Conservation (phyloP, 257 asterid species). For the Marsdenia floribunda region DNA sequence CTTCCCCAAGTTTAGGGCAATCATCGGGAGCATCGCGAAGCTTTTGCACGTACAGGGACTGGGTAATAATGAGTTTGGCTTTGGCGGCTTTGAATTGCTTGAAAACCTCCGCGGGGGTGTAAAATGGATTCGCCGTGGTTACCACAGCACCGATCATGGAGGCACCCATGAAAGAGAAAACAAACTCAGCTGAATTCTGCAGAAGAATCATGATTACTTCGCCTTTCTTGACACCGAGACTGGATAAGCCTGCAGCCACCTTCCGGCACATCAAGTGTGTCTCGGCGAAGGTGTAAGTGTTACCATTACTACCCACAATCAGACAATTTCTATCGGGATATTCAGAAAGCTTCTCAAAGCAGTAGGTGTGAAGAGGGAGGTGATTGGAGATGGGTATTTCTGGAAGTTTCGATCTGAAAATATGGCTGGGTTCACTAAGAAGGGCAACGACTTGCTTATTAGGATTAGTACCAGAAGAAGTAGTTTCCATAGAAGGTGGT, state of each 20-base stretch:
- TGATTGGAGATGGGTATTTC: conserved; percentile 46
- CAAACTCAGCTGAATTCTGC: conserved; percentile 73
- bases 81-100: conserved; percentile 53
- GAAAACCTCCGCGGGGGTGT: conserved; percentile 52
- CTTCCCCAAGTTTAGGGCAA: conserved; percentile 31
- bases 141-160: conserved; percentile 69
- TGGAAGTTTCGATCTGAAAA: conserved; percentile 63
- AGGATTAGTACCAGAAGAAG: neutral
- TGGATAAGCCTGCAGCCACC: conserved; percentile 59
- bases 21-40: conserved; percentile 40
- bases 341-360: conserved; percentile 36
- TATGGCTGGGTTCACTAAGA: conserved; percentile 19
- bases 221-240: conserved; percentile 40
- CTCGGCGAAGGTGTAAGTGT: conserved; percentile 49
- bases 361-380: conserved; percentile 64
- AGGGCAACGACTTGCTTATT: neutral
- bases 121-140: conserved; percentile 68
- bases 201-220: conserved; percentile 71
- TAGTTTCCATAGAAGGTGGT: conserved; percentile 5
- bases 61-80: conserved; percentile 59
- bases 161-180: conserved; percentile 61
- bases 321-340: conserved; percentile 50
- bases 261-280: conserved; percentile 46
- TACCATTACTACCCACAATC: conserved; percentile 34
- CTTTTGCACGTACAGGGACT: conserved; percentile 63